A percentile compares a stretch with the other conserved stretches of the same genome.
Evolutionary conservation across 179 eudicot genomes (phyloP).

Genomic region (Spinacia oleracea): DNA sequence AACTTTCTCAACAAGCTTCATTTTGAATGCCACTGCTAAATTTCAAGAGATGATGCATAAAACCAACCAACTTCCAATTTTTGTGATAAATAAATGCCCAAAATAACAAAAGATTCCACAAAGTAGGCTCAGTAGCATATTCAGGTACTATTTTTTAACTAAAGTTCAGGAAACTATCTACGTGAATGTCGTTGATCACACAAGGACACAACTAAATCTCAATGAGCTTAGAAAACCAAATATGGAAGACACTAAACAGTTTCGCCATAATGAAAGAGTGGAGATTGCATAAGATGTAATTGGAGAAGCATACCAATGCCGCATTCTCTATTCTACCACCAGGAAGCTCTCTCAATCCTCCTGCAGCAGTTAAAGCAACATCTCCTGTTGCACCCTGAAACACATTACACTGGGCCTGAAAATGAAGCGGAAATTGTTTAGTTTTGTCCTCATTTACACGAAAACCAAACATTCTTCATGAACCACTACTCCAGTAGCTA

Average conservation of each 20-base stretch:
- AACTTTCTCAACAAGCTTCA: background rate
- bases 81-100: background rate
- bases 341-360: constrained; percentile 90
- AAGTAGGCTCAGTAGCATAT: background rate
- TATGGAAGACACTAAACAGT: no score
- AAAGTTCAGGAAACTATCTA: background rate
- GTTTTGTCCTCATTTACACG: constrained; percentile 17
- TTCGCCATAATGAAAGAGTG: background rate
- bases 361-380: constrained; percentile 87
- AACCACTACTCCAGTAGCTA: background rate
- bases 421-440: constrained; percentile 9
- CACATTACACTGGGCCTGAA: constrained; percentile 86
- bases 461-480: background rate
- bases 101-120: background rate
- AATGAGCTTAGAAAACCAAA: constrained; percentile 3
- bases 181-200: background rate
- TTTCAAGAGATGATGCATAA: background rate
- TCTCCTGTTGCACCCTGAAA: constrained; percentile 93
- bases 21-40: background rate
- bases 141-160: background rate
- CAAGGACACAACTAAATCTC: background rate
- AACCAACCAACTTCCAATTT: background rate
- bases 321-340: constrained; percentile 79
- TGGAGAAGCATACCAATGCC: constrained; percentile 62
- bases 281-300: constrained; percentile 2